Base-by-base conservation (phyloP, 129 eudicot genomes). In the Escallonia herrerae region DNA sequence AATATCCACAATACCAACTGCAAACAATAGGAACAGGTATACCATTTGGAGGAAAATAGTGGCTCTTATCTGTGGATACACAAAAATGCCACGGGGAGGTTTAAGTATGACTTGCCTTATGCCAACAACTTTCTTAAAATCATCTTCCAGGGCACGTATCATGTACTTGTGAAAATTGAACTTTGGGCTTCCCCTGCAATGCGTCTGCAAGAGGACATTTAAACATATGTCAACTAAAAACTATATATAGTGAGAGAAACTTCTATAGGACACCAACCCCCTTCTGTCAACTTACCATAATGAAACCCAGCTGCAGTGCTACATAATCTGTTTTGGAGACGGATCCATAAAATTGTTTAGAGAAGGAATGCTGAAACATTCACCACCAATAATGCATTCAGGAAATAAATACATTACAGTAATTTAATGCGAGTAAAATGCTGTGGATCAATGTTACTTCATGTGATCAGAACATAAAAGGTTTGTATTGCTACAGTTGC, bases 1-100 rank as follows among this genome's bases (percentile, higher is more conserved):
- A 80, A 86, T 56, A 83, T 15, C 98, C 98, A 93, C 66, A 93
- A 74, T 93, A 85, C 98, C 98, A 93, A 75, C 98, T 93, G 87
- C 95, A 86, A 75, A 63, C 52, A 44, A 83, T 2, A 65, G 52
- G 63, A 57, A 38, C 54, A 40, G 9, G 66, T 39, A 40, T 53
- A 22, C 33, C 33, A 22, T 22, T 22, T 0, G 33, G 33, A 22
- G 33, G 33, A 22, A 22, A 22, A 22, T 22, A 22, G 1, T 22
- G 33, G 33, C 33, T 22, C 1, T 22, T 22, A 22, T 22, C 33
- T 22, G 33, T 22, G 33, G 33, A 22, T 22, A 22, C 33, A 22
- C 33, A 22, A 22, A 22, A 40, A 38, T 15, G 9, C 11, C 52
- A 43, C 3, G n/a, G 38, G 66, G 44, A 15, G 47, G 8, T 62